phyloP scores from a whole-genome alignment of 2,329 filamentous ascomycete species.

The Metarhizium anisopliae region DNA sequence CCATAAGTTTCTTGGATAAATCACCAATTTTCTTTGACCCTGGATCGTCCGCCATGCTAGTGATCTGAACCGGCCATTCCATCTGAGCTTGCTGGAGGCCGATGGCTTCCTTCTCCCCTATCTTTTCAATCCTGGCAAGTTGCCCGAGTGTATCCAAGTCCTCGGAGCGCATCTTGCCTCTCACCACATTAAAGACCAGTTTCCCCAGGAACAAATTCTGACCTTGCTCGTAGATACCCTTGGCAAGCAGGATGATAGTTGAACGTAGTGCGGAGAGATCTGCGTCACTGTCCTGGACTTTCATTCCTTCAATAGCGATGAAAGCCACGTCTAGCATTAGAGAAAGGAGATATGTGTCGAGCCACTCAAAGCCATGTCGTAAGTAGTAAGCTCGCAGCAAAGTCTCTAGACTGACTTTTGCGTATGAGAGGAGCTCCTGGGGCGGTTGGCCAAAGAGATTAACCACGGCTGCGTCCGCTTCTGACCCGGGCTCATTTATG shows the following conservation, averaged over 20 bases:
- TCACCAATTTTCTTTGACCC: background rate
- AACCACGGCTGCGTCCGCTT: background rate
- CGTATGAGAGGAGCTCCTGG: background rate
- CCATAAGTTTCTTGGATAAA: background rate
- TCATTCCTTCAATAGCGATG: background rate
- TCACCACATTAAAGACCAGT: background rate
- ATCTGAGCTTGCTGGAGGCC: background rate
- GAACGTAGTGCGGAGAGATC: background rate
- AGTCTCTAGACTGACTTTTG: background rate
- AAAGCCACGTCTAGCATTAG: background rate
- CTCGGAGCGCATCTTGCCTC: background rate
- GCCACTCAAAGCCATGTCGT: constrained; percentile 1
- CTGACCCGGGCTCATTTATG: background rate
- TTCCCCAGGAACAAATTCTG: background rate
- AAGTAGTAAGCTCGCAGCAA: constrained; percentile 1
- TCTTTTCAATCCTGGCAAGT: background rate
- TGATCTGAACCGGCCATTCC: background rate
- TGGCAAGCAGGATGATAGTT: background rate
- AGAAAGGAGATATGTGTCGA: background rate
- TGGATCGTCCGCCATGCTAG: background rate
- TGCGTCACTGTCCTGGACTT: background rate
- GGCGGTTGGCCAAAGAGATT: background rate
- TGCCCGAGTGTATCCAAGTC: background rate
- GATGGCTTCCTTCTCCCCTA: background rate
- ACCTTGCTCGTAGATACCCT: background rate